These are phyloP conservation scores for Zhuliangozyma parablackwelliae DNA, from an alignment of 1,139 yeast genomes.

Conservation along the genomic window DNA sequence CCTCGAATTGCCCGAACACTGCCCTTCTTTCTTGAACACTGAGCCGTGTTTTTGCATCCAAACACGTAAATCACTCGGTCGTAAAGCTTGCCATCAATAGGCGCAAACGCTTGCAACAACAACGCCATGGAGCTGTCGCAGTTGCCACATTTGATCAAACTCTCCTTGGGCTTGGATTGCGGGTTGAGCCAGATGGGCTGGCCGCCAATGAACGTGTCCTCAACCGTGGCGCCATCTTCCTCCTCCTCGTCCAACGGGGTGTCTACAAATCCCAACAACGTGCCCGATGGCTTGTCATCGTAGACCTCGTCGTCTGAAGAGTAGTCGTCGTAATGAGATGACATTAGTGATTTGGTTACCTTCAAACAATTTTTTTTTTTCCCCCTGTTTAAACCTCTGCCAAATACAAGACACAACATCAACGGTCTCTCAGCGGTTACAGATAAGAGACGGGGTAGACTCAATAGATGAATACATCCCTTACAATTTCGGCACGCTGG, in stretches of 20 bases:
- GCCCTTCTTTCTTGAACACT: conserved; percentile 67
- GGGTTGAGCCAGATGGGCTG: conserved; percentile 57
- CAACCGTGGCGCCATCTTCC: conserved; percentile 41
- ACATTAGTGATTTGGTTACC: conserved; percentile 13
- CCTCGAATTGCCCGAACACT: conserved; percentile 74
- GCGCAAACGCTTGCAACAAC: conserved; percentile 75
- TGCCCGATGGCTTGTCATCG: conserved; percentile 23
- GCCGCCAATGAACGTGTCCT: conserved; percentile 81
- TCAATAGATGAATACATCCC: no score
- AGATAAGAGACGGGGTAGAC: no score
- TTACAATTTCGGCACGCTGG: no score
- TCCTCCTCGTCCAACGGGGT: conserved; percentile 28
- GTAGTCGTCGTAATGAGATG: conserved; percentile 31
- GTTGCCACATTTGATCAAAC: conserved; percentile 54
- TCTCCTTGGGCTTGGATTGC: conserved; percentile 50
- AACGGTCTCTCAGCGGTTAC: no score
- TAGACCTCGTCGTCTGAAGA: conserved; percentile 39
- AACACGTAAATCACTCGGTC: conserved; percentile 81
- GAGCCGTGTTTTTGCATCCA: conserved; percentile 54
- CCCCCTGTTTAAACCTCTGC: no score
- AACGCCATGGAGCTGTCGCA: conserved; percentile 64
- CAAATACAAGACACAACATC: no score
- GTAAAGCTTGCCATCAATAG: conserved; percentile 64
- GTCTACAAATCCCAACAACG: conserved; percentile 64
- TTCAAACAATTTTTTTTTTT: no score